A percentile compares a stretch with the other conserved stretches of the same genome.
These are phyloP conservation scores for Xylariales sp. DNA, from an alignment of 2,329 filamentous ascomycete genomes.

Conservation along the genomic window DNA sequence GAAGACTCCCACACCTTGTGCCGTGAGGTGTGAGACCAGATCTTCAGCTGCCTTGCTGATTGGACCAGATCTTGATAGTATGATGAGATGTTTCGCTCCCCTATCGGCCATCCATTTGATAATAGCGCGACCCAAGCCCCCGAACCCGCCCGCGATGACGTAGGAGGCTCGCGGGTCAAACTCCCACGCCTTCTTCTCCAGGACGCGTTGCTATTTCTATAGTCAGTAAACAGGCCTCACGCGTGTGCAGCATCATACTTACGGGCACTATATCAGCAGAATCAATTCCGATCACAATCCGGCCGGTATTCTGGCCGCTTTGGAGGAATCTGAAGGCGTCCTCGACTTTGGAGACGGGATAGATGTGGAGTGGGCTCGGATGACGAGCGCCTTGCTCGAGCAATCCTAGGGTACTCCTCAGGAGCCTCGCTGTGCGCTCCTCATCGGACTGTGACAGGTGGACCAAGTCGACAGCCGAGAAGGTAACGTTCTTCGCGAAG, in stretches of 20 bases:
- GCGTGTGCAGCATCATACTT: slow-evolving; percentile 28
- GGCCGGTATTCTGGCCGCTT: slow-evolving; percentile 42
- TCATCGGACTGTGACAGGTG: slow-evolving; percentile 37
- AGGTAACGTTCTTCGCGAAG: slow-evolving; percentile 50
- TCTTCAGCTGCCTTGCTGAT: slow-evolving; percentile 35
- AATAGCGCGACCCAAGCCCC: slow-evolving; percentile 47
- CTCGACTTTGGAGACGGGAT: slow-evolving; percentile 40
- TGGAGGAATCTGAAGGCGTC: slow-evolving; percentile 44
- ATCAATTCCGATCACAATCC: slow-evolving; percentile 42
- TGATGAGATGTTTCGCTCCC: slow-evolving; percentile 44
- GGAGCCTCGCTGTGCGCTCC: slow-evolving; percentile 33
- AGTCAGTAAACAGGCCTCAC: background rate
- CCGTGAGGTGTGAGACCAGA: slow-evolving; percentile 36
- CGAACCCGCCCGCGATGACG: slow-evolving; percentile 47
- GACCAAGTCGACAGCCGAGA: slow-evolving; percentile 42
- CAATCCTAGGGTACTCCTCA: slow-evolving; percentile 35
- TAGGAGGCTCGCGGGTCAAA: slow-evolving; percentile 46
- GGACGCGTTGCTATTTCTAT: slow-evolving; percentile 38
- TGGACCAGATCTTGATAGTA: slow-evolving; percentile 44
- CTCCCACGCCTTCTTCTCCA: slow-evolving; percentile 40
- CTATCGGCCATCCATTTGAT: slow-evolving; percentile 44
- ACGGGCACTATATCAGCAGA: slow-evolving; percentile 44
- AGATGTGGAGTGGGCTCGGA: slow-evolving; percentile 42
- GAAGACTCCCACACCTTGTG: slow-evolving; percentile 34
- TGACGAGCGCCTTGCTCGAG: slow-evolving; percentile 35